These are phyloP conservation scores for Osmanthus fragrans DNA, from an alignment of 257 asterid genomes.

Conservation along the genomic window DNA sequence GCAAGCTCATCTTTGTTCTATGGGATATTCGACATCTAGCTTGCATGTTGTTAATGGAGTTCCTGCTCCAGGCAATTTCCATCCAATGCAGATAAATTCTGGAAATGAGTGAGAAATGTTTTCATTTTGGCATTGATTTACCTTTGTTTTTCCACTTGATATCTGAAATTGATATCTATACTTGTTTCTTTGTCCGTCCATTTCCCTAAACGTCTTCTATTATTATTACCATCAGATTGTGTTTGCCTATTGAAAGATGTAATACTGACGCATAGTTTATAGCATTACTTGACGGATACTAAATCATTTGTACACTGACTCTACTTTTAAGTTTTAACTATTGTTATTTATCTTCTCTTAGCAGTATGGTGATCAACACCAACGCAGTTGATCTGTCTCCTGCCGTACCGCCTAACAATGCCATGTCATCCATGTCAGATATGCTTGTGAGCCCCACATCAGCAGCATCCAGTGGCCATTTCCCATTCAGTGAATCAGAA, in stretches of 20 bases:
- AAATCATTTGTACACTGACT: background rate
- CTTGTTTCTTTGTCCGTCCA: background rate
- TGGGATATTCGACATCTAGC: slow-evolving; percentile 64
- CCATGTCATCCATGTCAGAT: slow-evolving; percentile 71
- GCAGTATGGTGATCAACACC: slow-evolving; percentile 73
- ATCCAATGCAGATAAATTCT: slow-evolving; percentile 82
- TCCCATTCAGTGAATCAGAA: slow-evolving; percentile 81
- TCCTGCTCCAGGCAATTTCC: slow-evolving; percentile 78
- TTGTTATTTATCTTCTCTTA: slow-evolving; percentile 7
- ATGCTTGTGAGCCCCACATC: slow-evolving; percentile 90
- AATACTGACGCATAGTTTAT: background rate
- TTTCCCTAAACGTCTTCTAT: background rate
- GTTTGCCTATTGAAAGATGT: background rate
- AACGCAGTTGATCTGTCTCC: slow-evolving; percentile 54
- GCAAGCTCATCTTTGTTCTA: slow-evolving; percentile 73
- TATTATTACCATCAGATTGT: background rate
- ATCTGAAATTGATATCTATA: background rate
- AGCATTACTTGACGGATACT: background rate
- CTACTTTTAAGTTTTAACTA: background rate
- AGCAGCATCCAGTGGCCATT: slow-evolving; percentile 90
- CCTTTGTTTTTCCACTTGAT: slow-evolving; percentile 17
- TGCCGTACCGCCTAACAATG: slow-evolving; percentile 62
- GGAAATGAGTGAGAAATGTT: slow-evolving; percentile 68
- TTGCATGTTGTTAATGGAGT: slow-evolving; percentile 88
- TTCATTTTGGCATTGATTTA: slow-evolving; percentile 5